Percentiles rank a stretch among this genome's conserved stretches.
phyloP scores from a whole-genome alignment of 2,329 filamentous ascomycete genomes.

The Colletotrichum liaoningense region DNA sequence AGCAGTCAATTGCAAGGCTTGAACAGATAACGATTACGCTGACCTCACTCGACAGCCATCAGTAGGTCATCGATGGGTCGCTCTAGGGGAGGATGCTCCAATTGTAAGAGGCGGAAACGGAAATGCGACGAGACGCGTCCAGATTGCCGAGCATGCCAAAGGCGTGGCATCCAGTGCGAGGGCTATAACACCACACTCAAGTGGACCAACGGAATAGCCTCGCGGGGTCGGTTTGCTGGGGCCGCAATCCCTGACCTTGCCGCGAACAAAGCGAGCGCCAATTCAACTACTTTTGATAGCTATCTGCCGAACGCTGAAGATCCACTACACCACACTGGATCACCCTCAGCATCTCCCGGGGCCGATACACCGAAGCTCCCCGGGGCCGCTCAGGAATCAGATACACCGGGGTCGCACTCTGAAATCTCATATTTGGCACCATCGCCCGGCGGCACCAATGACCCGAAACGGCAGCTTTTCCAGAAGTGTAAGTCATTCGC shows the following conservation, averaged over 20 bases:
- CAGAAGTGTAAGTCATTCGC: slow-evolving; percentile 16
- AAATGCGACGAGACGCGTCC: slow-evolving; percentile 38
- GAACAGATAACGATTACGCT: background rate
- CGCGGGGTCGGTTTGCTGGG: slow-evolving; percentile 31
- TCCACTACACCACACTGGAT: background rate
- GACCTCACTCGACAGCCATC: too few species aligned
- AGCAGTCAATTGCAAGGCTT: background rate
- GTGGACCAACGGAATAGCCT: slow-evolving; percentile 36
- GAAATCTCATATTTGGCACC: background rate
- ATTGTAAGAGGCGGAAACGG: slow-evolving; percentile 36
- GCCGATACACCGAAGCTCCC: background rate
- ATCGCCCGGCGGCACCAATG: slow-evolving; percentile 8
- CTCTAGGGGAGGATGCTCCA: slow-evolving; percentile 35
- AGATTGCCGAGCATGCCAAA: slow-evolving; percentile 30
- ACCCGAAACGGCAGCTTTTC: slow-evolving; percentile 21
- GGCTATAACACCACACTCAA: slow-evolving; percentile 34
- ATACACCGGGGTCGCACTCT: background rate
- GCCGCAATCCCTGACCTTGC: slow-evolving; percentile 19
- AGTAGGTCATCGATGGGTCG: slow-evolving; percentile 22
- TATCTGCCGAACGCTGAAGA: background rate
- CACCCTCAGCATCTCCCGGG: background rate
- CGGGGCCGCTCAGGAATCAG: background rate
- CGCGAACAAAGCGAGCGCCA: background rate
- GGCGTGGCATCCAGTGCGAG: slow-evolving; percentile 31
- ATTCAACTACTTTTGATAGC: background rate